Evolutionary conservation across 2,329 filamentous ascomycete species (phyloP), one percentile per base, ranked within the genome.

Genomic region (Apiospora malaysiana): DNA sequence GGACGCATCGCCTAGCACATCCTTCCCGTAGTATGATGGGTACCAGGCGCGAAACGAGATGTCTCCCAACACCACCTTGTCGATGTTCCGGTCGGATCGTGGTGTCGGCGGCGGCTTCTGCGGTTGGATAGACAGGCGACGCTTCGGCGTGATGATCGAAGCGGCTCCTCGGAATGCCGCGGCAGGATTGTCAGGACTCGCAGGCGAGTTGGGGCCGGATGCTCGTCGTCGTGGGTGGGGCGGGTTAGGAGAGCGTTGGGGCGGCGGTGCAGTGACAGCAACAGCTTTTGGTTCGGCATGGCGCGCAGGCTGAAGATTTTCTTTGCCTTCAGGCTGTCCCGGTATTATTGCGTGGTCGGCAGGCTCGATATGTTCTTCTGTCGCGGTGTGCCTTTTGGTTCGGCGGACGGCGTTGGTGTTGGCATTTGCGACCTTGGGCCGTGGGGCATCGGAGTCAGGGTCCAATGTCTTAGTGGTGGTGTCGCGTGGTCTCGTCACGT

Each of bases 41-140:
- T 96, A 98, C 94, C 95, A 97, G 2, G 95, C 93, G 76, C 91
- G 91, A 83, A 98, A 97, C 76, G 91, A 90, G 43, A 96, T 86
- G 76, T 94, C 90, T 5, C 95, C 95, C 72, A 98, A 86, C 70
- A 97, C 91, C 68, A 98, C 93, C 79, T 94, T 93, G 78, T 94
- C 90, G 74, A 98, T 92, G 80, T 97, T 97, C 71, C 93, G 92
- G 75, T 92, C 91, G 12, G 86, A 79, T 46, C 82, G 81, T 1
- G 81, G 82, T 7, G 83, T 81, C 0, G 81, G 74, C 18, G 77
- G 77, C 18, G 76, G 74, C 46, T 76, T 77, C 16, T 68, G 32
- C 18, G 67, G 46, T 14, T 56, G 47, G 8, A 51, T 51, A 4
- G 71, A 72, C 10, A 69, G 32, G 27, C 69, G 71, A 40, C 71